A percentile compares a stretch with the other conserved stretches of the same genome.
These are phyloP conservation scores for Rhizopogon salebrosus DNA, from an alignment of 768 basidiomycete species.

Conservation along the genomic window DNA sequence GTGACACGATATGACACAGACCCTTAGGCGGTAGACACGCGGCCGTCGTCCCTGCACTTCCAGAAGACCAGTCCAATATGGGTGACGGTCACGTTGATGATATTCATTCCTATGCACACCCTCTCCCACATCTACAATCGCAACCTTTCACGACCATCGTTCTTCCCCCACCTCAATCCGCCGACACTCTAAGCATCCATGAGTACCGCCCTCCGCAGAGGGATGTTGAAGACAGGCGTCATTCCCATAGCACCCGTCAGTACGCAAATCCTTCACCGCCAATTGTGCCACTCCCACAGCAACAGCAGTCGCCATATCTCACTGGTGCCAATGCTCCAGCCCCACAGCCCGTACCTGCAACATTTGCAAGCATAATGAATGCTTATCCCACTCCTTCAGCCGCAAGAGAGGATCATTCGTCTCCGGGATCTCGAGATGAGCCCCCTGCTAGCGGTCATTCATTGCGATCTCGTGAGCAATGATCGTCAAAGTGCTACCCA, in stretches of 20 bases:
- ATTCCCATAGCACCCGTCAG: slow-evolving; percentile 9
- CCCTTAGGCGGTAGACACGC: slow-evolving; percentile 79
- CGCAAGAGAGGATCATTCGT: slow-evolving; percentile 21
- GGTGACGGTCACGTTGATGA: slow-evolving; percentile 20
- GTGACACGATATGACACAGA: slow-evolving; percentile 38
- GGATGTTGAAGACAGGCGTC: slow-evolving; percentile 17
- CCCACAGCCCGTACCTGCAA: slow-evolving; percentile 37
- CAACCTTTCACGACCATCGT: slow-evolving; percentile 27
- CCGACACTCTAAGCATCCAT: slow-evolving; percentile 26
- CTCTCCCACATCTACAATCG: slow-evolving; percentile 14
- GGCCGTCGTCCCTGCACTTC: slow-evolving; percentile 74
- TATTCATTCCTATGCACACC: slow-evolving; percentile 14
- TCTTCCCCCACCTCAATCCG: slow-evolving; percentile 22
- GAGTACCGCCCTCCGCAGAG: slow-evolving; percentile 26
- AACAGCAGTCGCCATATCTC: slow-evolving; percentile 18
- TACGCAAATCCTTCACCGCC: slow-evolving; percentile 18
- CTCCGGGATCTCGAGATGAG: slow-evolving; percentile 23
- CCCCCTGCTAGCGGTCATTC: neutral
- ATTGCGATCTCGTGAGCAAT: neutral
- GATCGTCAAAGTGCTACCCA: neutral
- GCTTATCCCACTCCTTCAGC: slow-evolving; percentile 46
- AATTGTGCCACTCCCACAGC: slow-evolving; percentile 17
- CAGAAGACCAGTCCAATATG: slow-evolving; percentile 51
- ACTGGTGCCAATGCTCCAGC: slow-evolving; percentile 8
- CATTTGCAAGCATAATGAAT: slow-evolving; percentile 68